These are phyloP conservation scores for Pseudevernia furfuracea DNA, from an alignment of 495 filamentous ascomycete species.

Conservation along the genomic window DNA sequence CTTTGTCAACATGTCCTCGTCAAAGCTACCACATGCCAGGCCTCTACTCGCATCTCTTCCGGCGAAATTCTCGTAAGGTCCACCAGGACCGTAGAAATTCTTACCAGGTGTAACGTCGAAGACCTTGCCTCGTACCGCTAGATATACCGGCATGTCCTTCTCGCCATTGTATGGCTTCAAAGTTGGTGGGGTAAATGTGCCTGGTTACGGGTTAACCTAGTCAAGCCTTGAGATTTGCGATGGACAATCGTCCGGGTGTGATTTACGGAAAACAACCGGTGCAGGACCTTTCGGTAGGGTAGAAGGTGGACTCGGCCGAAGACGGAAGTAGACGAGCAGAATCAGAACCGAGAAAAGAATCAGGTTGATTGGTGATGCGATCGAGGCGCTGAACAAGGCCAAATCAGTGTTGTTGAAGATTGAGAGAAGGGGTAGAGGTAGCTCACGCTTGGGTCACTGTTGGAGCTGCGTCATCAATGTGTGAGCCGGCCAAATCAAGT, in stretches of 20 bases:
- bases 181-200: slow-evolving; percentile 77
- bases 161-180: slow-evolving; percentile 83
- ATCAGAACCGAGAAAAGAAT: slow-evolving; percentile 63
- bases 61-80: slow-evolving; percentile 89
- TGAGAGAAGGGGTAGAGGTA: neutral
- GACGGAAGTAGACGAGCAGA: slow-evolving; percentile 60
- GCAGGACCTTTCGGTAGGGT: slow-evolving; percentile 62
- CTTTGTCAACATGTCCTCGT: slow-evolving; percentile 92
- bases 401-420: neutral
- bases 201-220: slow-evolving; percentile 3
- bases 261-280: slow-evolving; percentile 66
- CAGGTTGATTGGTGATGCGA: slow-evolving; percentile 73
- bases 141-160: slow-evolving; percentile 65
- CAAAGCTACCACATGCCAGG: slow-evolving; percentile 86
- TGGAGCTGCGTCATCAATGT: slow-evolving; percentile 11
- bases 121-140: slow-evolving; percentile 75
- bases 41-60: slow-evolving; percentile 90
- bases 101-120: slow-evolving; percentile 80
- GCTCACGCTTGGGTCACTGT: slow-evolving; percentile 20
- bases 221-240: neutral
- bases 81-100: slow-evolving; percentile 90
- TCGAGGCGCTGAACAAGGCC: slow-evolving; percentile 39
- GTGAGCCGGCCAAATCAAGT: neutral
- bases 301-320: slow-evolving; percentile 52
- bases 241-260: neutral